Conservation (phyloP, 352 stramenopile genomes). For the Pythium myriotylum region DNA sequence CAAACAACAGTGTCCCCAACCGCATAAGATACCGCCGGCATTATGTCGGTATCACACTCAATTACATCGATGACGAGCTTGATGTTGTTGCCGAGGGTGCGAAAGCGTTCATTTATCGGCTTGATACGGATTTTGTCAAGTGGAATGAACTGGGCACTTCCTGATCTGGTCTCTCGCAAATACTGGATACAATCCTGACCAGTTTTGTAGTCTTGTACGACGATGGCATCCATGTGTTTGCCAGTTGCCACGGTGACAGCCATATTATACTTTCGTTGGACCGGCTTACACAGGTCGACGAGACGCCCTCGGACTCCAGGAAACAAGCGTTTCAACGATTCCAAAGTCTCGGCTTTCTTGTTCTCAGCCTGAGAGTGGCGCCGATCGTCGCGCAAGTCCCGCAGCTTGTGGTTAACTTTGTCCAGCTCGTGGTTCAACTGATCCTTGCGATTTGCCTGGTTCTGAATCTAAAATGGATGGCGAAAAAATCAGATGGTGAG, state of each 20-base stretch:
- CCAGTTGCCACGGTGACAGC: conserved; percentile 97
- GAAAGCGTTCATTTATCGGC: conserved; percentile 93
- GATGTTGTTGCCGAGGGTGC: conserved; percentile 90
- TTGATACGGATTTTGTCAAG: conserved; percentile 94
- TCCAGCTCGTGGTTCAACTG: conserved; percentile 69
- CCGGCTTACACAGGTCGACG: conserved; percentile 96
- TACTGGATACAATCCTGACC: conserved; percentile 91
- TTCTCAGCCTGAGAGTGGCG: conserved; percentile 92
- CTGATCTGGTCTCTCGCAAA: conserved; percentile 94
- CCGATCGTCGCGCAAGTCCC: conserved; percentile 92
- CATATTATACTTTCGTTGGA: conserved; percentile 97
- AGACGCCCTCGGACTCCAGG: conserved; percentile 94
- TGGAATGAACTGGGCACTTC: conserved; percentile 96
- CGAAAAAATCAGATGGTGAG: not conserved
- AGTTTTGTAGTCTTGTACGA: conserved; percentile 80
- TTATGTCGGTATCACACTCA: conserved; percentile 91
- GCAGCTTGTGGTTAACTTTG: conserved; percentile 83
- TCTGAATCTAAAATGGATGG: conserved; percentile 40
- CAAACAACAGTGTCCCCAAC: conserved; percentile 96
- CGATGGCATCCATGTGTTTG: conserved; percentile 96
- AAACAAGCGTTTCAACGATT: conserved; percentile 86
- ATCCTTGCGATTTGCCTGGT: conserved; percentile 60
- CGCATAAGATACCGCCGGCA: conserved; percentile 95
- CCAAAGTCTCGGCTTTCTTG: conserved; percentile 71
- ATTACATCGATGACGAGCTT: conserved; percentile 96